Base-by-base conservation (phyloP, 805 yeast species). In the Kodamaea laetipori region DNA sequence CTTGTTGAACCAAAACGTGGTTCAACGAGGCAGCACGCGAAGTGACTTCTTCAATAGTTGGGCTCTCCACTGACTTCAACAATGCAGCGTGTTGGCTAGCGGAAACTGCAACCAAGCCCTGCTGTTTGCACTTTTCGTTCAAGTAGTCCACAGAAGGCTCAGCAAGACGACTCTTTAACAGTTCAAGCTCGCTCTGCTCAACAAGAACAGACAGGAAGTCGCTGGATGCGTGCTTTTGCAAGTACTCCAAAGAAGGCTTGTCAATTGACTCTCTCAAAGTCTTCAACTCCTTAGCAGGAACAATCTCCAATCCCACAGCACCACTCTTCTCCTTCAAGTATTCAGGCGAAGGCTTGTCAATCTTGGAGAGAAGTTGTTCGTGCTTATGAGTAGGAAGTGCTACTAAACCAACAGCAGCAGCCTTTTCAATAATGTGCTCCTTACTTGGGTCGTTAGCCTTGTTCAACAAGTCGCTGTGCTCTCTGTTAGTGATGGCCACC, bases 41-140 rank as follows among this genome's bases (percentile, higher is more conserved):
- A 19, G 44, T 52, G 23, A 76, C 27, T 28, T 59, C 55, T 1
- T 64, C 69, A 5, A 58, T 10, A 13, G 64, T 34, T 7, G 76
- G 74, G n/a, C 41, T 33, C 7, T 45, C 42, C 2, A 30, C 27
- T n/a, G 39, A 45, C 6, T 36, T 35, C 26, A 39, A 46, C 46
- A 52, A 50, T 4, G 55, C 56, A 2, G 32, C 37, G 15, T 52
- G 41, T 4, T 49, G 36, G 8, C 35, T 18, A 13, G 17, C n/a
- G n/a, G 35, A 32, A 1, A 45, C 25, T 13, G 31, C 37, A 4
- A 32, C 37, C 17, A 37, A 37, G 12, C 44, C 48, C 7, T 23
- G 10, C 8, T 18, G 12, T 9, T 16, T n/a, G 6, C 42, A 35
- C 6, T 28, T 37, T 15, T 39, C 34, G 12, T 26, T 7, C n/a